Evolutionary conservation across 139 green algal genomes (phyloP).

Genomic region (Auxenochlorella pyrenoidosa): DNA sequence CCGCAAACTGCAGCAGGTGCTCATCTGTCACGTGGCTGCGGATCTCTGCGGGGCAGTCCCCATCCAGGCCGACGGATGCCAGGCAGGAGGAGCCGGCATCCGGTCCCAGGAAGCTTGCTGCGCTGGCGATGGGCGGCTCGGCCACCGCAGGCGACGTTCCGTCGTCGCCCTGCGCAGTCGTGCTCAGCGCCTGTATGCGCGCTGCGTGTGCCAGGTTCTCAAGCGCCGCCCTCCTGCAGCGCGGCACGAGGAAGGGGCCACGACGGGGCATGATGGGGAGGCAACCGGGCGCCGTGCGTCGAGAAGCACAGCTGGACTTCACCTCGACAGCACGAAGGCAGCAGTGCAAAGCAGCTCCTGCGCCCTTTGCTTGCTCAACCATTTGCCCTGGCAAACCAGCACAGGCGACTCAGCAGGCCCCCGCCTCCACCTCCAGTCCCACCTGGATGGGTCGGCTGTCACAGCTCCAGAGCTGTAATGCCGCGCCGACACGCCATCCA

Average conservation of each 20-base stretch:
- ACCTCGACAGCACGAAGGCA: too few species aligned
- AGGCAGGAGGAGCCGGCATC: conserved; percentile 15
- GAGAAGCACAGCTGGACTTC: too few species aligned
- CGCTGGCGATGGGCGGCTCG: too few species aligned
- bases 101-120: not conserved
- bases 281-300: too few species aligned
- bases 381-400: not conserved
- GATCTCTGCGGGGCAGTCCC: conserved; percentile 40
- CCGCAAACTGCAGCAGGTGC: conserved; percentile 75
- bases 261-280: too few species aligned
- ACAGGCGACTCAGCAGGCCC: not conserved
- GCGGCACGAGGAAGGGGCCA: not conserved
- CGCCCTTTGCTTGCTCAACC: not conserved
- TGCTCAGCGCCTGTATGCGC: not conserved
- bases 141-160: not conserved
- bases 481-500: conserved; percentile 12
- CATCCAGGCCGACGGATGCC: conserved; percentile 48
- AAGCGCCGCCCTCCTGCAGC: conserved; percentile 10
- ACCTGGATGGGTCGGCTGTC: not conserved
- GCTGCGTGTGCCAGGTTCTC: not conserved
- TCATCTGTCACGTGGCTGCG: conserved; percentile 54
- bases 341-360: not conserved
- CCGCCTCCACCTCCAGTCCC: not conserved
- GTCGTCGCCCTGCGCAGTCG: not conserved
- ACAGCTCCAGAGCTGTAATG: conserved; percentile 39